Base-by-base conservation (phyloP, 1,139 yeast species). In the Blastobotrys illinoisensis region DNA sequence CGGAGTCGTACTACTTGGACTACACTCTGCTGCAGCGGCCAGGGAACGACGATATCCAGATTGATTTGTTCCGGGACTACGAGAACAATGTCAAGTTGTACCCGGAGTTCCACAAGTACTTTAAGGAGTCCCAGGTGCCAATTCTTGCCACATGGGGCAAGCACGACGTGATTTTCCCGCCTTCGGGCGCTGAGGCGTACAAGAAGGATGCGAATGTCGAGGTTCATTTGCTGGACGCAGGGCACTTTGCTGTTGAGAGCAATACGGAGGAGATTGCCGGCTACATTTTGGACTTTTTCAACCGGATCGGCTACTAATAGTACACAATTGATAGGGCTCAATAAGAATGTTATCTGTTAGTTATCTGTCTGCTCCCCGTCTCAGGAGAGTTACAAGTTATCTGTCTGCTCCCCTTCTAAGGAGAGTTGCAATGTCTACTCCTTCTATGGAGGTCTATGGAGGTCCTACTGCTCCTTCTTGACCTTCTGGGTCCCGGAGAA, bases 81-180 rank as follows among this genome's bases (percentile, higher is more conserved):
- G 57, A 66, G 48, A 67, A 55, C 20, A 76, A 76, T 53, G 62
- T 74, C 21, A 57, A 54, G 14, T 53, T 70, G 51, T 74, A 76
- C 56, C 77, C 78, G 0, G 50, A 66, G 49, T 71, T 75, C 60
- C 79, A 76, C 32, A 53, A 69, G 47, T 74, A 61, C 56, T 67
- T 77, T 52, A 65, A 73, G 51, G 54, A 60, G 3, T 57, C 72
- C 1, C 60, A 71, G 47, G 66, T 74, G 14, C 79, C 79, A 2
- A 64, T 75, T 16, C 64, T 77, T 47, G 70, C 69, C 3, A 60
- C 64, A 19, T 76, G 80, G 80, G 80, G 80, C n/a, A 67, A 69
- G 50, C 72, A 75, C 52, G 80, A 76, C 56, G 48, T 48, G 18
- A 69, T 74, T 49, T 75, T 76, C 57, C 61, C 62, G 3, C 54